These are phyloP conservation scores for Boletus reticuloceps DNA, from an alignment of 768 basidiomycete genomes.

Conservation along the genomic window DNA sequence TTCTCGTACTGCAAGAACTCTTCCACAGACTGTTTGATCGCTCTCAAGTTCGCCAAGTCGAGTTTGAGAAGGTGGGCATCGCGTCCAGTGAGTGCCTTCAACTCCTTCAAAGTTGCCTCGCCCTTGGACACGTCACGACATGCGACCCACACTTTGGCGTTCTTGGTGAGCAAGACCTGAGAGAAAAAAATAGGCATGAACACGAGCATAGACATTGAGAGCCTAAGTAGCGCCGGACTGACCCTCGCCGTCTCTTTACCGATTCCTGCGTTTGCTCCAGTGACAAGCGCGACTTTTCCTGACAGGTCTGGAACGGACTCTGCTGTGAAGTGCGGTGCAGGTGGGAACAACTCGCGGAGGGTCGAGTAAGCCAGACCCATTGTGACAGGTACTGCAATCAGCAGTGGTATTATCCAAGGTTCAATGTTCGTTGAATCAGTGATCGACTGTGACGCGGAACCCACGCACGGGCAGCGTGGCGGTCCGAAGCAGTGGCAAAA, in stretches of 20 bases:
- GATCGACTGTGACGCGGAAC: no score
- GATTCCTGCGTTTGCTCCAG: constrained; percentile 8
- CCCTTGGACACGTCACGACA: constrained; percentile 40
- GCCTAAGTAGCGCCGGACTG: not conserved
- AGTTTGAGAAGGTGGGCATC: constrained; percentile 30
- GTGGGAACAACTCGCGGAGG: not conserved
- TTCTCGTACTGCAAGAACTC: constrained; percentile 28
- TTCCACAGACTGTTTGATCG: constrained; percentile 28
- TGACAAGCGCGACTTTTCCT: constrained; percentile 10
- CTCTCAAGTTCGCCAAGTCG: constrained; percentile 32
- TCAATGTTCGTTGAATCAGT: no score
- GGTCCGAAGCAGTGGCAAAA: no score
- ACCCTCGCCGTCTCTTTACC: constrained; percentile 13
- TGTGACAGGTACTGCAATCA: no score
- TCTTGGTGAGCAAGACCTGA: constrained; percentile 12
- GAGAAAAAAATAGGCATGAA: not conserved
- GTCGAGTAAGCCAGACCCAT: constrained; percentile 3
- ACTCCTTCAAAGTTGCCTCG: constrained; percentile 36
- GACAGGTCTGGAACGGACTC: constrained; percentile 6
- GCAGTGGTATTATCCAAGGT: no score
- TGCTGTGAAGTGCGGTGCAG: not conserved
- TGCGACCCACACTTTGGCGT: constrained; percentile 45
- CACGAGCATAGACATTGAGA: not conserved
- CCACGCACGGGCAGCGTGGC: no score
- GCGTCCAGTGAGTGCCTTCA: constrained; percentile 36